Evolutionary conservation across 208 protist genomes (phyloP).

Genomic region (Leishmania tarentolae): DNA sequence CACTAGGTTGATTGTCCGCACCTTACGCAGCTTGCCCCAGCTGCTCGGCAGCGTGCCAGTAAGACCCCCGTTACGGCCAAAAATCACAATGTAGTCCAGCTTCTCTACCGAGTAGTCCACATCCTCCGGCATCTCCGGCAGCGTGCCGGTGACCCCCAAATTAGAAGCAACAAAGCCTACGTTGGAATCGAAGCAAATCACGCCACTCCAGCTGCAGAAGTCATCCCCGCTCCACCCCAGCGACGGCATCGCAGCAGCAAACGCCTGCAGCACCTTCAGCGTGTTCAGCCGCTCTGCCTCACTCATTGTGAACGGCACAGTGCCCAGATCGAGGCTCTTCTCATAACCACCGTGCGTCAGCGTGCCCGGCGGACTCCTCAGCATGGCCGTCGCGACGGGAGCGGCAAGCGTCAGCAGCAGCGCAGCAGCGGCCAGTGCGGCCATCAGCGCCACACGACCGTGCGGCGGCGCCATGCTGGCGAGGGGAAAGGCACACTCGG

Average conservation of each 20-base stretch:
- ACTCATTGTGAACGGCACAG: neutral
- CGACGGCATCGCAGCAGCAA: constrained; percentile 1
- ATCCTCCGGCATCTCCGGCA: too few relatives aligned
- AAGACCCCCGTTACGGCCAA: too few relatives aligned
- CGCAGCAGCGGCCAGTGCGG: neutral
- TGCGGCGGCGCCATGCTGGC: neutral
- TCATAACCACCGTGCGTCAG: too few relatives aligned
- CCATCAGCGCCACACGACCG: neutral
- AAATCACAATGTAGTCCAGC: too few relatives aligned
- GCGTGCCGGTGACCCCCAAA: neutral
- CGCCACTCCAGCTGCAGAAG: constrained; percentile 1
- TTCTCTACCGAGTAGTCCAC: too few relatives aligned
- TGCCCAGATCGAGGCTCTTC: neutral
- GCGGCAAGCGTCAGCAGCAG: neutral
- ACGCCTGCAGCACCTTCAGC: neutral
- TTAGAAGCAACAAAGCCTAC: neutral
- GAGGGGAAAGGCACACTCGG: neutral
- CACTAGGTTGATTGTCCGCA: too few relatives aligned
- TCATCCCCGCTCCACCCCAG: constrained; percentile 4
- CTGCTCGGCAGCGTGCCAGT: too few relatives aligned
- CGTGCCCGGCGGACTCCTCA: too few relatives aligned
- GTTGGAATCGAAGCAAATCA: neutral
- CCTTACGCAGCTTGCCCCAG: too few relatives aligned
- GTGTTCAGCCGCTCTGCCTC: neutral
- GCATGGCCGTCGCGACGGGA: too few relatives aligned